Percentiles rank a stretch among this genome's conserved stretches.
phyloP scores from a whole-genome alignment of 1,284 basidiomycete genomes.

The Austroboletus niveus region DNA sequence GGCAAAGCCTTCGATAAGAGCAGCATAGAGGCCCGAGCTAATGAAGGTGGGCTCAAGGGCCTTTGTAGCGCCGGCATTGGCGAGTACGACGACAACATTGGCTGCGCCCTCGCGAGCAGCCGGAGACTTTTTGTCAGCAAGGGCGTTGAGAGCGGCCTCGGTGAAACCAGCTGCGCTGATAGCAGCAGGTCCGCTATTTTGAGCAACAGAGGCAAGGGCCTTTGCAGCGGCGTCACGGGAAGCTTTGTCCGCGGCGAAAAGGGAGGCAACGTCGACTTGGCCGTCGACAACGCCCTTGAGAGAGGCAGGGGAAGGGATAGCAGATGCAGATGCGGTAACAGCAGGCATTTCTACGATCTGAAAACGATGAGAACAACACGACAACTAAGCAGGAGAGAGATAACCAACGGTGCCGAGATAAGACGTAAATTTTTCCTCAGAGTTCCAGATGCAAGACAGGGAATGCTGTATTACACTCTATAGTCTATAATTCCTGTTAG shows the following conservation, averaged over 20 bases:
- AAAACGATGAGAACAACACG: conserved; percentile 2
- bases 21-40: conserved; percentile 80
- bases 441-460: conserved; percentile 44
- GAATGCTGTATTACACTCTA: conserved; percentile 54
- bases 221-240: conserved; percentile 69
- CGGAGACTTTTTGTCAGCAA: conserved; percentile 89
- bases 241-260: conserved; percentile 75
- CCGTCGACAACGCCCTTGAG: conserved; percentile 65
- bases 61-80: conserved; percentile 77
- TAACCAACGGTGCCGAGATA: conserved; percentile 34
- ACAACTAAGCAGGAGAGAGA: conserved; percentile 9
- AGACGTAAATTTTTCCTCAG: conserved; percentile 32
- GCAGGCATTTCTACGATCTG: conserved; percentile 71
- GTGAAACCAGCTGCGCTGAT: conserved; percentile 77
- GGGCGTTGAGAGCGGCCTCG: conserved; percentile 82
- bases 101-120: conserved; percentile 85
- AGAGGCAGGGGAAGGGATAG: conserved; percentile 53
- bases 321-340: conserved; percentile 51
- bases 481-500: conserved; percentile 48
- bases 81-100: conserved; percentile 67
- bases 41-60: conserved; percentile 90
- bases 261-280: conserved; percentile 61
- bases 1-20: conserved; percentile 88
- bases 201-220: conserved; percentile 69
- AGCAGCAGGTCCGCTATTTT: conserved; percentile 86